Evolutionary conservation across 2,329 filamentous ascomycete species (phyloP).

Genomic region (Phoma sp.): DNA sequence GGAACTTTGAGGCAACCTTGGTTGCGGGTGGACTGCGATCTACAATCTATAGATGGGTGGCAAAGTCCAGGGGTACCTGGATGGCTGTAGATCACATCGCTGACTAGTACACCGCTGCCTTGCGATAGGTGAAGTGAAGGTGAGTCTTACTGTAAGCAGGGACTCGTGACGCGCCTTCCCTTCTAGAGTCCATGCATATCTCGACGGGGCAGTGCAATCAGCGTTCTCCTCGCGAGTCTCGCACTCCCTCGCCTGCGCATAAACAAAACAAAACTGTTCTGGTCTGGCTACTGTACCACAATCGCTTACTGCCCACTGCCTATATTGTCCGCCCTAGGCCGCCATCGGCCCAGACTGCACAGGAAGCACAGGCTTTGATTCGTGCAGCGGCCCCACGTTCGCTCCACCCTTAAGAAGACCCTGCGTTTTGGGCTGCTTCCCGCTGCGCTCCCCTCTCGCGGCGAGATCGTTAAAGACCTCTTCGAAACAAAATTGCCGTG

Average conservation of each 20-base stretch:
- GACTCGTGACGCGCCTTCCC: too few species aligned
- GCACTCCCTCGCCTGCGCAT: too few species aligned
- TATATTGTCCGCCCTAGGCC: background rate
- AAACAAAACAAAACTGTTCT: too few species aligned
- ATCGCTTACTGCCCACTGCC: background rate
- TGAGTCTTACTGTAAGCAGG: background rate
- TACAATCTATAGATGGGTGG: background rate
- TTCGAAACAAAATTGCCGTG: slow-evolving; percentile 1
- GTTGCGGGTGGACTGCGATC: background rate
- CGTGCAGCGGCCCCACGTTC: slow-evolving; percentile 4
- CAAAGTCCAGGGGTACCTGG: background rate
- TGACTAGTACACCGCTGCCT: background rate
- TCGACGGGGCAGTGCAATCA: too few species aligned
- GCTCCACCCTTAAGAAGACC: slow-evolving; percentile 12
- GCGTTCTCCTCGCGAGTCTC: too few species aligned
- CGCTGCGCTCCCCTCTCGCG: slow-evolving; percentile 3
- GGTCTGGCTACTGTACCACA: background rate
- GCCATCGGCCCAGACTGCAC: background rate
- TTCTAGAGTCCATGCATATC: too few species aligned
- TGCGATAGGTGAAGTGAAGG: background rate
- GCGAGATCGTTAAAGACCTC: slow-evolving; percentile 8
- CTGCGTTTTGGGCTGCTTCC: slow-evolving; percentile 7
- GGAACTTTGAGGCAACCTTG: background rate
- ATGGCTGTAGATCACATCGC: background rate
- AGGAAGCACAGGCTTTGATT: slow-evolving; percentile 1